Percentiles rank a stretch among this genome's conserved stretches.
These are phyloP conservation scores for Russula vinacea DNA, from an alignment of 768 basidiomycete genomes.

Conservation along the genomic window DNA sequence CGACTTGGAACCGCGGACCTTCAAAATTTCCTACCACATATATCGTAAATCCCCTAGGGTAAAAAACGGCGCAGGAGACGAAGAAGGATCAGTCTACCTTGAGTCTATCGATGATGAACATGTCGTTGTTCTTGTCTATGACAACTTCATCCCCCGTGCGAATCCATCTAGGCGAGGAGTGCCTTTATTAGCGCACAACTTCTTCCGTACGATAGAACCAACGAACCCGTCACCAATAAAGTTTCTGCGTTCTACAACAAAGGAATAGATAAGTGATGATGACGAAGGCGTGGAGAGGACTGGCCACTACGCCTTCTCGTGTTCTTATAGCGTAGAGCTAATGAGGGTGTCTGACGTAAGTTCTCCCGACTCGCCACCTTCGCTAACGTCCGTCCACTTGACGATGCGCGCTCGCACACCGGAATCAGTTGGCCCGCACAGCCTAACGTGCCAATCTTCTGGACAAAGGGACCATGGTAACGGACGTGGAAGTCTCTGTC, in stretches of 20 bases:
- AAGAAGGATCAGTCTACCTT: conserved; percentile 40
- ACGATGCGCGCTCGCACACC: conserved; percentile 49
- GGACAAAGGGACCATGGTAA: conserved; percentile 50
- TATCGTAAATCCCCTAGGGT: conserved; percentile 27
- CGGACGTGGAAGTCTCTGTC: conserved; percentile 62
- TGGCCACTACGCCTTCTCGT: conserved; percentile 52
- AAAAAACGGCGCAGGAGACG: not conserved
- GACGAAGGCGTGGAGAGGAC: not conserved
- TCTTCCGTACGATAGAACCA: not conserved
- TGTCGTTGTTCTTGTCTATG: conserved; percentile 51
- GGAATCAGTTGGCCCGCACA: conserved; percentile 45
- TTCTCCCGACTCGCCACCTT: conserved; percentile 57
- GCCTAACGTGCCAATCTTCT: conserved; percentile 51
- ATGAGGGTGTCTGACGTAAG: conserved; percentile 46
- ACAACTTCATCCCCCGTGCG: conserved; percentile 64
- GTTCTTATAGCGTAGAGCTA: conserved; percentile 48
- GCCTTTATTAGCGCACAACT: not conserved
- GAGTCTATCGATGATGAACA: conserved; percentile 60
- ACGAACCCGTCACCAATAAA: conserved; percentile 61
- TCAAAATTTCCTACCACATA: conserved; percentile 54
- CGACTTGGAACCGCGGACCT: conserved; percentile 73
- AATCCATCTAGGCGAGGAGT: conserved; percentile 49
- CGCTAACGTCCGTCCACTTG: conserved; percentile 51
- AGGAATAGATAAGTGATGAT: not conserved
- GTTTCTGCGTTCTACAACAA: conserved; percentile 58